Evolutionary conservation across 257 asterid genomes (phyloP).

Genomic region (Misopates orontium): DNA sequence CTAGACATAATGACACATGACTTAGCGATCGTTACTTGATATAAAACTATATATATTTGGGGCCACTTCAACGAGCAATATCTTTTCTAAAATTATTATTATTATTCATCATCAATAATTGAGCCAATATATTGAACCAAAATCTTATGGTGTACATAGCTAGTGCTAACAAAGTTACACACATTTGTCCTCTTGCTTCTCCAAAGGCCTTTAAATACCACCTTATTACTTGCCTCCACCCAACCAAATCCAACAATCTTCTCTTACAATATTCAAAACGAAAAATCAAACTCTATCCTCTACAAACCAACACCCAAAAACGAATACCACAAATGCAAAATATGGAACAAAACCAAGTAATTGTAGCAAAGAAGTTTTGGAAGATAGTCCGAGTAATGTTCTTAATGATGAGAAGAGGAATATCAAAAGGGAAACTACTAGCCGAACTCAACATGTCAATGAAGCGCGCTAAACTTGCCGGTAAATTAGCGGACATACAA

Average conservation of each 20-base stretch:
- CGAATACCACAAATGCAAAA: neutral
- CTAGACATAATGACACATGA: no score
- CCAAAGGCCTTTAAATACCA: slow-evolving; percentile 41
- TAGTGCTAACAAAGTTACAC: slow-evolving; percentile 29
- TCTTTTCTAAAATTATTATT: slow-evolving; percentile 6
- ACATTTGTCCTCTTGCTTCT: slow-evolving; percentile 20
- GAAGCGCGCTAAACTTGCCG: slow-evolving; percentile 79
- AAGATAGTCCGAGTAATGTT: slow-evolving; percentile 46
- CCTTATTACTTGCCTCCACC: slow-evolving; percentile 11
- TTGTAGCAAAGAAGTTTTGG: slow-evolving; percentile 71
- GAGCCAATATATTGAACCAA: slow-evolving; percentile 20
- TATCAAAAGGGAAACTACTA: slow-evolving; percentile 59
- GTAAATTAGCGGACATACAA: slow-evolving; percentile 60
- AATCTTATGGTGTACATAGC: slow-evolving; percentile 29
- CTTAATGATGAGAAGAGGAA: slow-evolving; percentile 69
- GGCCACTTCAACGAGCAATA: neutral
- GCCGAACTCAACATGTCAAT: slow-evolving; percentile 56
- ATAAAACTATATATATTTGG: neutral
- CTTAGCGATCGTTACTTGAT: no score
- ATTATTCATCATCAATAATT: slow-evolving; percentile 33
- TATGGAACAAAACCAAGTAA: slow-evolving; percentile 79
- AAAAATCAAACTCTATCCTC: neutral
- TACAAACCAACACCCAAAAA: neutral
- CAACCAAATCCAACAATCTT: slow-evolving; percentile 27
- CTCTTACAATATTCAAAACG: slow-evolving; percentile 9